These are phyloP conservation scores for Pleurotus tuoliensis DNA, from an alignment of 768 basidiomycete genomes.

Conservation along the genomic window DNA sequence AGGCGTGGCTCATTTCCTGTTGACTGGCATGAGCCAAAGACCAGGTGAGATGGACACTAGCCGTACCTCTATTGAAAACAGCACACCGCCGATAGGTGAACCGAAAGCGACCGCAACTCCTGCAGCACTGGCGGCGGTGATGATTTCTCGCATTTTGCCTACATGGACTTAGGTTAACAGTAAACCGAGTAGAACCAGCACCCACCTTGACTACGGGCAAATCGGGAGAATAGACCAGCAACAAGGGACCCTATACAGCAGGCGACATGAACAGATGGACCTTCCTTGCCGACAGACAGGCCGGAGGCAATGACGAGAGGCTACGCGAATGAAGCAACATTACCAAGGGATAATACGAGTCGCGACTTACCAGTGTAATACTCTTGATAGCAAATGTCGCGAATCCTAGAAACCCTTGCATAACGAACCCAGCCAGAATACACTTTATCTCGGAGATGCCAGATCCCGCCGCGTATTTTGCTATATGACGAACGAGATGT, in stretches of 20 bases:
- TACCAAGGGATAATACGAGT: neutral
- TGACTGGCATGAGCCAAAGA: neutral
- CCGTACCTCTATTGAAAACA: conserved; percentile 92
- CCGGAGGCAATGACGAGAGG: conserved; percentile 97
- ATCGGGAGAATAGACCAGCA: conserved; percentile 78
- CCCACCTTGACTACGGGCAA: conserved; percentile 72
- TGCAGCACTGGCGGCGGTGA: conserved; percentile 94
- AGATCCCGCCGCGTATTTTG: conserved; percentile 95
- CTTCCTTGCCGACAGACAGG: conserved; percentile 95
- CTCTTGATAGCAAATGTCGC: conserved; percentile 93
- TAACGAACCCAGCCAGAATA: conserved; percentile 93
- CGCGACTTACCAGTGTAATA: conserved; percentile 72
- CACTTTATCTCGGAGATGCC: conserved; percentile 99
- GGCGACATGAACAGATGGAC: conserved; percentile 96
- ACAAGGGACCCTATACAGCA: conserved; percentile 90
- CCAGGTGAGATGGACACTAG: conserved; percentile 8
- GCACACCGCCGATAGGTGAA: conserved; percentile 94
- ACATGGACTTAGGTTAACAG: neutral
- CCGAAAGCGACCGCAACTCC: conserved; percentile 99
- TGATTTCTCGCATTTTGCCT: conserved; percentile 85
- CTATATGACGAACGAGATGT: conserved; percentile 82
- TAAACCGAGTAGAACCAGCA: conserved; percentile 32
- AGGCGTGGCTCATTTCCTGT: conserved; percentile 97
- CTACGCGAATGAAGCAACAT: conserved; percentile 35
- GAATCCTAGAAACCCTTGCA: conserved; percentile 91